Conservation (phyloP, 2,329 filamentous ascomycete genomes). For the Colletotrichum abscissum region DNA sequence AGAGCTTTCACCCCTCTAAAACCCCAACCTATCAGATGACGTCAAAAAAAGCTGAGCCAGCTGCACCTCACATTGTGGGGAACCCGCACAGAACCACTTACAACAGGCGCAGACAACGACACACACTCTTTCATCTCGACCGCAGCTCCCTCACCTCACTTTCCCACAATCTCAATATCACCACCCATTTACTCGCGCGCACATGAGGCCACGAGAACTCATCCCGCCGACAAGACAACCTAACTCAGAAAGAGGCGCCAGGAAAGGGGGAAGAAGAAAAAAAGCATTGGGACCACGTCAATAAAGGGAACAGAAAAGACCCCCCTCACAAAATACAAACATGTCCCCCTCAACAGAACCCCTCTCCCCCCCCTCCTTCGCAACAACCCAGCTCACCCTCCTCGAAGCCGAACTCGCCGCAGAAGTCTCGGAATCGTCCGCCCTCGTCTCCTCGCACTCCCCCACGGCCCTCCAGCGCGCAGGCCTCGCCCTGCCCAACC, state of each 20-base stretch:
- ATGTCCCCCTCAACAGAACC: constrained; percentile 51
- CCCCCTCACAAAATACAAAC: background rate
- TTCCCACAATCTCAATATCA: background rate
- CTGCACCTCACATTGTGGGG: constrained; percentile 19
- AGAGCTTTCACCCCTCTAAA: background rate
- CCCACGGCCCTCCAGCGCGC: constrained; percentile 78
- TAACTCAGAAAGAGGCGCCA: too few species aligned
- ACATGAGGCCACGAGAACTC: background rate
- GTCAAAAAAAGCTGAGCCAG: constrained; percentile 9
- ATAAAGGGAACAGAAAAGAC: background rate
- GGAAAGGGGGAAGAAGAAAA: too few species aligned
- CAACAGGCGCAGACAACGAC: constrained; percentile 5
- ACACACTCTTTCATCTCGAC: constrained; percentile 4
- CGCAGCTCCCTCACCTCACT: background rate
- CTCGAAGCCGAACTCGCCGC: constrained; percentile 77
- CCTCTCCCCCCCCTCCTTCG: constrained; percentile 76
- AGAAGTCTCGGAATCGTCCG: constrained; percentile 77
- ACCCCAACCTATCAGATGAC: constrained; percentile 32
- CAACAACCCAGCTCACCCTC: constrained; percentile 75
- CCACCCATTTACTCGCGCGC: background rate
- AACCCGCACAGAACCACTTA: constrained; percentile 1
- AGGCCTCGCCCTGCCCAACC: constrained; percentile 82
- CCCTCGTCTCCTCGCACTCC: constrained; percentile 74
- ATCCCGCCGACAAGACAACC: background rate
- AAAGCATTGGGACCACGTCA: background rate